Base-by-base conservation (phyloP, 257 asterid genomes). In the Oldenlandia corymbosa region DNA sequence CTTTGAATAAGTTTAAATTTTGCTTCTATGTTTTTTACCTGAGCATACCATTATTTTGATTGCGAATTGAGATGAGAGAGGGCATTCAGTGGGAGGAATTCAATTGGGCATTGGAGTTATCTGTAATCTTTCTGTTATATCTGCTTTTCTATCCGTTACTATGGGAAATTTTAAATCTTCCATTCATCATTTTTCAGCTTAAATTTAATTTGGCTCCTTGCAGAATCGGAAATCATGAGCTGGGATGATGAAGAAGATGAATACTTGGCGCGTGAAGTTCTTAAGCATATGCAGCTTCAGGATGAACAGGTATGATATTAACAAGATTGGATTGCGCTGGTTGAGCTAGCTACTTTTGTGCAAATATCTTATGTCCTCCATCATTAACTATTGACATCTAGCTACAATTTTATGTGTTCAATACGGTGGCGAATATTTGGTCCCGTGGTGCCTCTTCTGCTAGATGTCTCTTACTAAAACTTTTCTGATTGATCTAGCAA, bases 191-290 rank as follows among this genome's bases (percentile, higher is more conserved):
- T 75, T n/a, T 60, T 30, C 71, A 69, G 78, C 80, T 67, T 73
- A 47, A 43, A 71, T 75, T 67, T 75, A 64, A 63, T 71, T 54
- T 69, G 72, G 62, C 67, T 70, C 62, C 58, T 75, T 64, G 79
- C 88, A 85, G 95, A 78, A 60, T 64, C 78, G 36, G 83, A 72
- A 62, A 60, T 64, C 68, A 41, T 39, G 58, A 72, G 81, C 60
- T 90, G 95, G 95, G 97, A 90, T 68, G 95, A 93, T 68, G 97
- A 85, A 75, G 95, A 92, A 84, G 96, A 93, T 51, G 92, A 90
- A 53, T 87, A 85, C 77, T 76, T 93, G 79, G 84, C 99, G 69
- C 83, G 76, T 66, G 70, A 79, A 62, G 92, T 87, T 27, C 87
- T 81, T 46, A 80, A 87, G 69, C 88, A 90, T 77, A 87, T 93